phyloP scores from a whole-genome alignment of 176 grass and related monocot genomes.

The Stipa capillata region DNA sequence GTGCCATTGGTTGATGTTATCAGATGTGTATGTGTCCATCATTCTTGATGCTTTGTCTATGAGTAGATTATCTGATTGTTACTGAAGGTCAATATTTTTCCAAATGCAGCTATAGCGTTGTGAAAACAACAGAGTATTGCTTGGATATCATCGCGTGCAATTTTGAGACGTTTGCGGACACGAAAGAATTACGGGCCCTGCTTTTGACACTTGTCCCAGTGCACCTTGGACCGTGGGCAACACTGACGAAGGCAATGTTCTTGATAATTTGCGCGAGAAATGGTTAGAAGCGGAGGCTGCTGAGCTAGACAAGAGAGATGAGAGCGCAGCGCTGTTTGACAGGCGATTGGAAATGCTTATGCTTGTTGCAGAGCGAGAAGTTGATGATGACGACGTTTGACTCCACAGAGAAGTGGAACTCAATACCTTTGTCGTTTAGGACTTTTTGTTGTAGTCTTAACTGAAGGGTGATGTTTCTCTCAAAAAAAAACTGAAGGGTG shows the following conservation, averaged over 20 bases:
- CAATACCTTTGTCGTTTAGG: background rate
- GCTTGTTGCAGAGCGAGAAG: constrained; percentile 50
- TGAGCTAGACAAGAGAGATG: constrained; percentile 60
- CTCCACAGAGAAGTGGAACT: background rate
- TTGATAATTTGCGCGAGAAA: constrained; percentile 69
- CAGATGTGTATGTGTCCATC: constrained; percentile 64
- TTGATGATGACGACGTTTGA: constrained; percentile 10
- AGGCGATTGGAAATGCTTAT: constrained; percentile 56
- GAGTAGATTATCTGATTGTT: background rate
- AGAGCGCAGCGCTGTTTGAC: constrained; percentile 58
- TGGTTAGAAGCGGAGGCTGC: constrained; percentile 54
- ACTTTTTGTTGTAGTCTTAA: constrained; percentile 7
- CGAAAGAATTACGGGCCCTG: constrained; percentile 52
- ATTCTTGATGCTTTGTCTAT: background rate
- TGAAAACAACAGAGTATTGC: constrained; percentile 68
- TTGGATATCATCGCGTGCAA: constrained; percentile 67
- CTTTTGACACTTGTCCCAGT: constrained; percentile 55
- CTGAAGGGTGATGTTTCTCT: too few species aligned
- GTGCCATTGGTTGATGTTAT: constrained; percentile 88
- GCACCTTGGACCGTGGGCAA: constrained; percentile 44
- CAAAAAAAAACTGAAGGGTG: too few species aligned
- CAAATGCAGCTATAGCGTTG: constrained; percentile 52
- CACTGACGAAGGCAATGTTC: constrained; percentile 40
- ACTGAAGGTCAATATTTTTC: background rate
- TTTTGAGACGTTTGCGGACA: constrained; percentile 56